Evolutionary conservation across 352 stramenopile genomes (phyloP), one percentile per base, ranked within the genome.

Genomic region (Discostella stelligera): DNA sequence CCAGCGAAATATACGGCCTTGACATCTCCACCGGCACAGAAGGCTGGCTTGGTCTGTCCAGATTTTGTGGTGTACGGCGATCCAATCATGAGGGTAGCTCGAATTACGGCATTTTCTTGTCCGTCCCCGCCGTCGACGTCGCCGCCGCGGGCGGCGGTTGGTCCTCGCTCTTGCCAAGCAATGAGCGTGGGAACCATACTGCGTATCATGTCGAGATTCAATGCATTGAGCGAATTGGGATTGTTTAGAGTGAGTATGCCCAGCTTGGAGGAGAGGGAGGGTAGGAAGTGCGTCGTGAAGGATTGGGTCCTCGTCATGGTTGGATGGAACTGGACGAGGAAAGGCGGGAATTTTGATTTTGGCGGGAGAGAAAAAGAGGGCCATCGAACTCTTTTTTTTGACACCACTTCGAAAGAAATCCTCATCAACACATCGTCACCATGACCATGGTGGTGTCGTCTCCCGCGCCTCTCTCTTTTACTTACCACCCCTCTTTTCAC

Each of bases 21-120:
- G 67, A 98, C 95, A 86, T 98, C 96, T 37, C 96, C 96, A 54
- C 96, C 96, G 8, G 96, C 95, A 88, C 96, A 98, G 80, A 98
- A 98, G 6, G 95, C 91, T 72, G 94, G 94, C 37, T 68, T 74
- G 23, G 16, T 30, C 23, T 70, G 79, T 44, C 64, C 80, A 56
- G 74, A 72, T 37, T 78, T 68, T 59, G 9, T 58, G 25, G 79
- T 67, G 32, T 77, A 78, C 6, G 75, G 68, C 18, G 69, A 20
- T 49, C 61, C 77, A 18, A 82, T 64, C 61, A 85, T 67, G 1
- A 90, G n/a, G 0, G 70, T 86, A 32, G 90, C 84, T 74, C 95
- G 93, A 21, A 96, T 84, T 5, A 85, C 94, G 39, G 87, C 76
- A 39, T 32, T 32, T 32, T 32, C 27, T 32, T 32, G 27, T 32